phyloP scores from a whole-genome alignment of 179 eudicot species.

The Carnegiea gigantea region DNA sequence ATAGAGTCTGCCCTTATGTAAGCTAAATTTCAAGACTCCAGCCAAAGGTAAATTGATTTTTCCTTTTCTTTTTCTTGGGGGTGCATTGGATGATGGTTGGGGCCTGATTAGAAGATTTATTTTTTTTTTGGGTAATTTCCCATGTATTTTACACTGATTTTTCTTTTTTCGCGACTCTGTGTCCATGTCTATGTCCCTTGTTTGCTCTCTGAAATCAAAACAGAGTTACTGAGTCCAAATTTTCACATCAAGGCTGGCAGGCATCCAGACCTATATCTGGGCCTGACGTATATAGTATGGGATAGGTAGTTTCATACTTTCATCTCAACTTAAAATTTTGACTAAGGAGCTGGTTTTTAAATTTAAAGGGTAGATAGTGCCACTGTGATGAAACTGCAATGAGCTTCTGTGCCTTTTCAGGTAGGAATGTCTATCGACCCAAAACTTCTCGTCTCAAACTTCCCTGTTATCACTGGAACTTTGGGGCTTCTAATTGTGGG shows the following conservation, averaged over 20 bases:
- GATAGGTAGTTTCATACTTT: not conserved
- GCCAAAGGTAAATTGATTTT: too few relatives aligned
- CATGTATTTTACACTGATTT: too few relatives aligned
- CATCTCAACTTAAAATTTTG: constrained; percentile 2
- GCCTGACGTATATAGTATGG: not conserved
- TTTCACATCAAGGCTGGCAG: not conserved
- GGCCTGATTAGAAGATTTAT: not conserved
- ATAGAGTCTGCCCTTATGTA: too few relatives aligned
- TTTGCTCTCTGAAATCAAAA: not conserved
- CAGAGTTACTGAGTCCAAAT: not conserved
- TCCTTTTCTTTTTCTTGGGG: too few relatives aligned
- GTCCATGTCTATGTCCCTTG: not conserved
- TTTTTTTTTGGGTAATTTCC: not conserved
- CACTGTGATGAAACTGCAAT: constrained; percentile 6
- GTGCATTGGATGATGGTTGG: too few relatives aligned
- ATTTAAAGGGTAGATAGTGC: not conserved
- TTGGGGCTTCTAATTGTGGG: constrained; percentile 83
- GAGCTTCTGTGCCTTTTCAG: constrained; percentile 45
- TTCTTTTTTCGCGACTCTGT: not conserved
- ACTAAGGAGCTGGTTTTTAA: not conserved
- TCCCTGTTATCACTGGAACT: constrained; percentile 71
- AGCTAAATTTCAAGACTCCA: too few relatives aligned
- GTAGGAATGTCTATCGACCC: constrained; percentile 99
- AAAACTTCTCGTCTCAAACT: constrained; percentile 85
- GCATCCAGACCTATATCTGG: not conserved